These are phyloP conservation scores for Pythium guiyangense DNA, from an alignment of 352 stramenopile genomes.

Conservation along the genomic window DNA sequence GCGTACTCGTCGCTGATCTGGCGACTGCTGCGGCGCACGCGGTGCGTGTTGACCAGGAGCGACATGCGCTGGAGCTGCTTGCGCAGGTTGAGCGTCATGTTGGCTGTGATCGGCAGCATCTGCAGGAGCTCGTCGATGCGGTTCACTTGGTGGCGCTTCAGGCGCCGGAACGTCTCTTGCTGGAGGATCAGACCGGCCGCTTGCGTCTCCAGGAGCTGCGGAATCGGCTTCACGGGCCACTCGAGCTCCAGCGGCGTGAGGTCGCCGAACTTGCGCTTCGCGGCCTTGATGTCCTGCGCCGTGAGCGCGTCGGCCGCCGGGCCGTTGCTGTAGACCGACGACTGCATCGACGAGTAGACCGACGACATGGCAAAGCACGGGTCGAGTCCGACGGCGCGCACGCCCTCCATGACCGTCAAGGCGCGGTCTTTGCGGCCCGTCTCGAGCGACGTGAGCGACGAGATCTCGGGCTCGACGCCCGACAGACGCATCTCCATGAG, in stretches of 20 bases:
- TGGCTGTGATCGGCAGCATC: constrained; percentile 84
- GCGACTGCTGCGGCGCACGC: constrained; percentile 51
- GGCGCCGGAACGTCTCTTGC: constrained; percentile 77
- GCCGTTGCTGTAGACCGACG: constrained; percentile 63
- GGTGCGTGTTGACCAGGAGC: constrained; percentile 80
- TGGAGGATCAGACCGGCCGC: constrained; percentile 74
- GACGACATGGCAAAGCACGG: constrained; percentile 85
- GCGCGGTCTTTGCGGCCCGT: constrained; percentile 77
- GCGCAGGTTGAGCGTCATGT: constrained; percentile 83
- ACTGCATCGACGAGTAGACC: constrained; percentile 80
- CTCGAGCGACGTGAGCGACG: constrained; percentile 81
- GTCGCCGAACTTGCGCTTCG: constrained; percentile 59
- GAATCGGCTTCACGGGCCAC: constrained; percentile 73
- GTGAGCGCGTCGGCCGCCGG: constrained; percentile 42
- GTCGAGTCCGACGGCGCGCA: constrained; percentile 75
- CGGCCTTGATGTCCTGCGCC: constrained; percentile 36
- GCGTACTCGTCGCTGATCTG: constrained; percentile 70
- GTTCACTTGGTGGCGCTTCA: constrained; percentile 77
- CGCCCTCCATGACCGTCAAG: constrained; percentile 85
- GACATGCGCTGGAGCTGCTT: constrained; percentile 86
- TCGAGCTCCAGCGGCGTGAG: constrained; percentile 51
- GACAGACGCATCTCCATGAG: constrained; percentile 85
- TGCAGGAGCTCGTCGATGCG: constrained; percentile 76
- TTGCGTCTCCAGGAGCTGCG: constrained; percentile 79
- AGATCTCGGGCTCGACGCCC: constrained; percentile 75